Evolutionary conservation across 139 green algal species (phyloP).

Genomic region (Chlorella sp.): DNA sequence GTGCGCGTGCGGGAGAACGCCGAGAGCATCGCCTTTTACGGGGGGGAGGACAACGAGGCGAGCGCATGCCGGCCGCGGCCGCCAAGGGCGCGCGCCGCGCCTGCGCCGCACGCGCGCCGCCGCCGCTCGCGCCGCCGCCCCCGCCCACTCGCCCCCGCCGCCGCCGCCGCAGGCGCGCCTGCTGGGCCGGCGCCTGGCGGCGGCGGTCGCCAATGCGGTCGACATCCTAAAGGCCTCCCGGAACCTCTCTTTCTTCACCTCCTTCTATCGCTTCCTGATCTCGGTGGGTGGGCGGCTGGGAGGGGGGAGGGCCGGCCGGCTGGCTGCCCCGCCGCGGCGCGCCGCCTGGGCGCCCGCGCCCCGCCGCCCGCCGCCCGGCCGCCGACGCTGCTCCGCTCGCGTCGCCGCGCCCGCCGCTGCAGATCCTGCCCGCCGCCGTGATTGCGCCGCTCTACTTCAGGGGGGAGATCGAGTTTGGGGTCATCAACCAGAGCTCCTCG

Average conservation of each 20-base stretch:
- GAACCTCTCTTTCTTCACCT: slow-evolving; percentile 98
- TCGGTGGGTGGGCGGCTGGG: slow-evolving; percentile 20
- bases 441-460: slow-evolving; percentile 96
- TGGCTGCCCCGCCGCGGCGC: no score
- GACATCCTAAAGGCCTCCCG: slow-evolving; percentile 73
- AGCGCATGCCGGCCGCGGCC: no score
- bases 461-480: slow-evolving; percentile 97
- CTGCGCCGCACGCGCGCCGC: no score
- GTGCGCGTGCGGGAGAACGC: slow-evolving; percentile 94
- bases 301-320: background rate
- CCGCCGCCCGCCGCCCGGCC: no score
- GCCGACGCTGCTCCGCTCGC: no score
- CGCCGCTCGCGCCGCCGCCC: no score
- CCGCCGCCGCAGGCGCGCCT: no score
- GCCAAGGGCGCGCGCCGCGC: no score
- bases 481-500: slow-evolving; percentile 94
- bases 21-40: slow-evolving; percentile 95
- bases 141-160: no score
- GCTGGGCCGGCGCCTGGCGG: slow-evolving; percentile 58
- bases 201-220: slow-evolving; percentile 71
- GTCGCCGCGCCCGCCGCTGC: background rate
- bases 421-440: slow-evolving; percentile 94
- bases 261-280: slow-evolving; percentile 81
- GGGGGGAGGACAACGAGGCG: slow-evolving; percentile 70
- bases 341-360: no score